Evolutionary conservation across 1,139 yeast genomes (phyloP).

Genomic region (Candida pseudoviswanathii): DNA sequence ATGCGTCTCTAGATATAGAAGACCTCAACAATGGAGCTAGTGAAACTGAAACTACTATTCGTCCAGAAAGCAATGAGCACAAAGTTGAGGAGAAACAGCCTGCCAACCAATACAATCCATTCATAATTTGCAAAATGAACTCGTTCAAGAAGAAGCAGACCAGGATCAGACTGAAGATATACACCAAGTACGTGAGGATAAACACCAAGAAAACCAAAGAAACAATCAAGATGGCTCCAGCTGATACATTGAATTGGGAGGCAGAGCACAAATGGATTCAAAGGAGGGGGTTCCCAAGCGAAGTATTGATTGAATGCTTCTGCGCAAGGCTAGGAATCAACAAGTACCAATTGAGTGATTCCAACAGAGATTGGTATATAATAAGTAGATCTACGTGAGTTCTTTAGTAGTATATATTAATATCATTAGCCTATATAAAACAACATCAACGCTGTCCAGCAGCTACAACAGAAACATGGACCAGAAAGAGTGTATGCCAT

Average conservation of each 20-base stretch:
- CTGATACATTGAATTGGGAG: conserved; percentile 10
- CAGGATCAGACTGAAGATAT: conserved; percentile 6
- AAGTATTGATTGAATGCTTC: neutral
- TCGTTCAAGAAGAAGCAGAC: conserved; percentile 13
- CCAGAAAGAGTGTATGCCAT: conserved; percentile 13
- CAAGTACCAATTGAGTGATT: neutral
- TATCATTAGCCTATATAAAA: neutral
- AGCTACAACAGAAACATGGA: conserved; percentile 10
- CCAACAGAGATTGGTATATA: conserved; percentile 3
- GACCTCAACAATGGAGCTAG: neutral
- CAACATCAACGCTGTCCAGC: neutral
- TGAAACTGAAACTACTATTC: neutral
- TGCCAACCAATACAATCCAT: conserved; percentile 13
- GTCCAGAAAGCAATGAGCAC: neutral
- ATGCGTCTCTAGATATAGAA: conserved; percentile 9
- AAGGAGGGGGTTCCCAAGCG: conserved; percentile 16
- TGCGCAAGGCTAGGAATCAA: neutral
- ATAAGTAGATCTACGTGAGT: neutral
- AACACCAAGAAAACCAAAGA: neutral
- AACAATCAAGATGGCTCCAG: neutral
- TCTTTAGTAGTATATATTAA: neutral
- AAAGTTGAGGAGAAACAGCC: neutral
- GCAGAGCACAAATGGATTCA: conserved; percentile 7
- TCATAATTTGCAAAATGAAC: conserved; percentile 15
- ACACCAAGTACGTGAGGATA: conserved; percentile 4